Base-by-base conservation (phyloP, 148 eudicot genomes). In the Rhododendron griersonianum region DNA sequence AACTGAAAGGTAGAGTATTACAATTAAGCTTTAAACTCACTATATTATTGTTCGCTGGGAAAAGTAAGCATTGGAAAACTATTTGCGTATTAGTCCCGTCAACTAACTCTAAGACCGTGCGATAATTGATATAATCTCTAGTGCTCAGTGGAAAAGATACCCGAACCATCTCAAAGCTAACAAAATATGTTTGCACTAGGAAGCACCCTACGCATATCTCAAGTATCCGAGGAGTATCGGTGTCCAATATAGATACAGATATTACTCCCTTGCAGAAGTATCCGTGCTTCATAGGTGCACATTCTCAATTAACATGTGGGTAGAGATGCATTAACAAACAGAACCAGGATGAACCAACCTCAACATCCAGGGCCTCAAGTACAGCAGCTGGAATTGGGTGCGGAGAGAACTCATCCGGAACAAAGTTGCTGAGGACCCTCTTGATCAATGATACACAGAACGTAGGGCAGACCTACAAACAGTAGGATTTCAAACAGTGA, bases 371-470 rank as follows among this genome's bases (percentile, higher is more conserved):
- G 55, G 93, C 88, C n/a, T 91, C 90, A 35, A 95, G 90, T 80
- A 95, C 90, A 84, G 91, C 80, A 7, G 87, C 80, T 73, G 99
- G 91, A 80, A 97, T 88, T 41, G 98, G 94, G 80, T 91, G 65
- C 0, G 99, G 99, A 87, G 92, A 94, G 82, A 97, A 97, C 74
- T 97, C 98, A 84, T 97, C 99, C 3, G 99, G 99, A 61, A 92
- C 94, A 82, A 93, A 97, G 85, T 91, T 93, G 81, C 65, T 80
- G 37, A 95, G 89, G 67, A 97, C 96, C 89, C 94, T 90, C 81
- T 89, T 94, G 91, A 95, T 90, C 79, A 95, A 85, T 19, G 90
- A 81, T 44, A 90, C 91, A 45, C 92, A 91, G 75, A 97, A 90
- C 83, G 86, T 87, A 44, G 99, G 99, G 80, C 99, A 97, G 63